Conservation (phyloP, 169 alveolate species). For the Cryptosporidium canis region DNA sequence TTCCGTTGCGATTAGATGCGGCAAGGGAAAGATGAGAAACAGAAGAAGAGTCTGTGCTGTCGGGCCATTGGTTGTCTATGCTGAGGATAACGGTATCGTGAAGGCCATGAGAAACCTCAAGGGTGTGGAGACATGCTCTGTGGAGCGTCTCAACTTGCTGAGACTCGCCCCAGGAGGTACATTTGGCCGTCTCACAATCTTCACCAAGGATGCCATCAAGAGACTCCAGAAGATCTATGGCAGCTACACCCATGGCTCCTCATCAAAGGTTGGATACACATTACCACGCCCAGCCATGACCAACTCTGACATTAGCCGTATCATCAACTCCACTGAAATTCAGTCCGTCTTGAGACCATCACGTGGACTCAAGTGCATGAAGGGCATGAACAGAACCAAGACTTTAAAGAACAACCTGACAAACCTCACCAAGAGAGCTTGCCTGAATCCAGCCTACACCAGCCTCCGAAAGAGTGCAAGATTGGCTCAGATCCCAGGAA, state of each 20-base stretch:
- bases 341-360: constrained; percentile 90
- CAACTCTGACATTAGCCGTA: constrained; percentile 94
- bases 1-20: constrained; percentile 89
- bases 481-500: constrained; percentile 71
- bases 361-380: constrained; percentile 6
- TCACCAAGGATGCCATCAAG: constrained; percentile 95
- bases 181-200: constrained; percentile 96
- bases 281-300: constrained; percentile 82
- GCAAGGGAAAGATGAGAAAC: constrained; percentile 95
- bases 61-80: constrained; percentile 97
- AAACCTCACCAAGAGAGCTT: constrained; percentile 46
- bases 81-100: constrained; percentile 91
- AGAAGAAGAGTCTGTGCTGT: constrained; percentile 92
- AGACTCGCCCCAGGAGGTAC: constrained; percentile 99
- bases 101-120: constrained; percentile 98
- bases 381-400: constrained; percentile 10
- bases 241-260: constrained; percentile 80
- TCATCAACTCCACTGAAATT: constrained; percentile 95
- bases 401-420: constrained; percentile 47
- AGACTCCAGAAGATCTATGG: constrained; percentile 91
- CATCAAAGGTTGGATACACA: constrained; percentile 76
- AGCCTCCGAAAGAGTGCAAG: constrained; percentile 65
- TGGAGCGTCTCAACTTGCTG: constrained; percentile 95
- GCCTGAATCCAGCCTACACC: constrained; percentile 71
- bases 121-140: constrained; percentile 95